A percentile compares a stretch with the other conserved stretches of the same genome.
Conservation (phyloP, 306 rosid species). For the Astragalus membranaceus region DNA sequence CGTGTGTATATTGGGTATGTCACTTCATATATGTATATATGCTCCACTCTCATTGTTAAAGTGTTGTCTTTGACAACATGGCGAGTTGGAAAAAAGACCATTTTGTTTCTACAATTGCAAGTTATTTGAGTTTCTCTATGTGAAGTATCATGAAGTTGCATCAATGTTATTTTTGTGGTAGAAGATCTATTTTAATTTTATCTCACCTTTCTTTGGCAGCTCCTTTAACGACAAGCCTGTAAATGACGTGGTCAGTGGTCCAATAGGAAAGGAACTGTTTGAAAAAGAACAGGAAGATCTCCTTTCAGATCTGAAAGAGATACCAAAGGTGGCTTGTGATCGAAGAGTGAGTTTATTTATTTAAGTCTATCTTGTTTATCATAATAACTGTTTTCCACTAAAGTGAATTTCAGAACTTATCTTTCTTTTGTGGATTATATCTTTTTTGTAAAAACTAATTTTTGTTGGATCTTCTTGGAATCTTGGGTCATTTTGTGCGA, state of each 20-base stretch:
- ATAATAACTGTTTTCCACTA: not conserved
- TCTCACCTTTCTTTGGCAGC: constrained; percentile 31
- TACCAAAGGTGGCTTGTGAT: constrained; percentile 89
- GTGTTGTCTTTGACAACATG: not conserved
- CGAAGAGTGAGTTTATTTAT: constrained; percentile 58
- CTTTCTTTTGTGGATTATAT: not conserved
- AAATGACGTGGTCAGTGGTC: constrained; percentile 69
- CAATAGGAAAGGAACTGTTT: constrained; percentile 79
- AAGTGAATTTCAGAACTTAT: not conserved
- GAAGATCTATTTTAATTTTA: not conserved
- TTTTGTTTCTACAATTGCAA: not conserved
- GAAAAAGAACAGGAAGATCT: constrained; percentile 90
- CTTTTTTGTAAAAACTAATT: not conserved
- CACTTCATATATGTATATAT: not conserved
- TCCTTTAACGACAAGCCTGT: constrained; percentile 91
- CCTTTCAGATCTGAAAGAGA: constrained; percentile 81
- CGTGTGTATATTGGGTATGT: constrained; percentile 89
- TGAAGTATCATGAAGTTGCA: not conserved
- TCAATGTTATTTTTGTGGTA: not conserved
- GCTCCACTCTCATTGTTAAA: not conserved
- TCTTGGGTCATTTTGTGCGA: not conserved
- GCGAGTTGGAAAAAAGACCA: constrained; percentile 5
- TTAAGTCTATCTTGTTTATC: not conserved
- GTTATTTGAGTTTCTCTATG: not conserved
- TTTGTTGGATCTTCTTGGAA: not conserved